Conservation (phyloP, 176 grass and related monocot genomes). For the Guadua angustifolia region DNA sequence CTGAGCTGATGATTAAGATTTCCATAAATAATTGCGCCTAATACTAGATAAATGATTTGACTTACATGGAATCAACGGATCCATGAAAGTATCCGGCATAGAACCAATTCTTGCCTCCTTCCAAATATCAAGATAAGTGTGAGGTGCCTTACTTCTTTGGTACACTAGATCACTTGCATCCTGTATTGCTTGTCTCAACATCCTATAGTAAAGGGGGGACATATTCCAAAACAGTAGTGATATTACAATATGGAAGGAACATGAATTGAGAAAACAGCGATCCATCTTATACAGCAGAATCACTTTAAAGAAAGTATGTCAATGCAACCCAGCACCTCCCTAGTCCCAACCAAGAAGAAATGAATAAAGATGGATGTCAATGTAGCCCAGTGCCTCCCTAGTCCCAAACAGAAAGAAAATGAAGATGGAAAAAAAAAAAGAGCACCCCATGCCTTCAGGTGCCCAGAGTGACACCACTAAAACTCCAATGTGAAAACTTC, state of each 20-base stretch:
- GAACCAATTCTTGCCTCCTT: slow-evolving; percentile 55
- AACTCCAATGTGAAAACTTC: slow-evolving; percentile 16
- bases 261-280: background rate
- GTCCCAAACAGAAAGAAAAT: background rate
- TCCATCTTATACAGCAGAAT: slow-evolving; percentile 5
- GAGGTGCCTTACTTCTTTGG: slow-evolving; percentile 63
- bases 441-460: background rate
- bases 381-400: background rate
- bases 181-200: slow-evolving; percentile 52
- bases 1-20: background rate
- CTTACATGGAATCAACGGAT: slow-evolving; percentile 70
- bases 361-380: background rate
- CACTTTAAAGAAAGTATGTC: background rate
- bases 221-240: slow-evolving; percentile 24
- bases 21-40: background rate
- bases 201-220: slow-evolving; percentile 39
- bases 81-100: slow-evolving; percentile 55
- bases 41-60: slow-evolving; percentile 37
- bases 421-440: background rate
- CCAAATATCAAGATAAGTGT: slow-evolving; percentile 67
- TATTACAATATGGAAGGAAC: slow-evolving; percentile 12
- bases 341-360: background rate
- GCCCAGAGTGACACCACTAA: background rate
- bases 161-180: slow-evolving; percentile 59
- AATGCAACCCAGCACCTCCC: background rate